Evolutionary conservation across 306 rosid species (phyloP).

Genomic region (Begonia loranthoides): DNA sequence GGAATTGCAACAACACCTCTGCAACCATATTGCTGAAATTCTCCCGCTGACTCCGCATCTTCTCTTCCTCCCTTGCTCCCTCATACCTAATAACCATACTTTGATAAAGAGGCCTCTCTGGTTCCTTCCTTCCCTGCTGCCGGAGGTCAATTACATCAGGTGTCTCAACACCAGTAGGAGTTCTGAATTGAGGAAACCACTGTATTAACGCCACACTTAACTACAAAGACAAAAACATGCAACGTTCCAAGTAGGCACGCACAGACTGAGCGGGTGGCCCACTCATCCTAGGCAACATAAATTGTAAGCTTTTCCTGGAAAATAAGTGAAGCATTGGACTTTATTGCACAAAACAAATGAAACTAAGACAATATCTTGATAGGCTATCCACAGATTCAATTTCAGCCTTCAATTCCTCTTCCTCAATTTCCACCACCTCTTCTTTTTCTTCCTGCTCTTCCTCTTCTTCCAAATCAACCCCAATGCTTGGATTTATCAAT

Average conservation of each 20-base stretch:
- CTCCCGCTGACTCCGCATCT: constrained; percentile 83
- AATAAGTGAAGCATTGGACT: no score
- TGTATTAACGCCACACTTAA: no score
- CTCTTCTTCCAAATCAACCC: constrained; percentile 98
- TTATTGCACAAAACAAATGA: no score
- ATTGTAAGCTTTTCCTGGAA: no score
- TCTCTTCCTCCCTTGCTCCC: constrained; percentile 98
- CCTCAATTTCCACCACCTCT: constrained; percentile 67
- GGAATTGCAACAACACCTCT: no score
- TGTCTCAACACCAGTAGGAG: constrained; percentile 96
- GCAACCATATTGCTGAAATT: constrained; percentile 99
- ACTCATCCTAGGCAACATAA: no score
- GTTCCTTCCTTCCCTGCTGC: constrained; percentile 89
- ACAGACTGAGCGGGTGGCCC: no score
- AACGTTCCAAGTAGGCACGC: no score
- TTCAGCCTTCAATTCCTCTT: constrained; percentile 68
- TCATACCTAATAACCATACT: constrained; percentile 54
- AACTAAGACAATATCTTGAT: constrained; percentile 46
- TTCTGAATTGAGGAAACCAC: constrained; percentile 41
- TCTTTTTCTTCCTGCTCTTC: constrained; percentile 82
- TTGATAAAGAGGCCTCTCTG: constrained; percentile 78
- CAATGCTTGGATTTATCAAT: constrained; percentile 91
- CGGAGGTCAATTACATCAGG: constrained; percentile 95
- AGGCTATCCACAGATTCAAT: constrained; percentile 81
- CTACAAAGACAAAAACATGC: no score